Conservation (phyloP, 2,329 filamentous ascomycete genomes). For the Xylaria sp. region DNA sequence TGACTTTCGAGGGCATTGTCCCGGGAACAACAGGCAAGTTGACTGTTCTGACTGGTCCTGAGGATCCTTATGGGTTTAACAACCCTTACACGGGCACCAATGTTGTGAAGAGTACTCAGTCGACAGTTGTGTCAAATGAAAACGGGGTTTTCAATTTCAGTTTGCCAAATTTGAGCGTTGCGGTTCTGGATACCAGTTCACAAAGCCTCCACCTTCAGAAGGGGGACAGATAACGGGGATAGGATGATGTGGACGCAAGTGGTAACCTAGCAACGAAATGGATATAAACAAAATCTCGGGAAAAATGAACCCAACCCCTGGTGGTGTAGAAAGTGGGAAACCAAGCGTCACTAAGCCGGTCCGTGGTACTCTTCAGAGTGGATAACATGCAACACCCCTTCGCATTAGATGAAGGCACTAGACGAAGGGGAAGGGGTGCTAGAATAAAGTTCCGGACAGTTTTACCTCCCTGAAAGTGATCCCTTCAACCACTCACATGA, state of each 20-base stretch:
- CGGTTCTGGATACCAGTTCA: constrained; percentile 51
- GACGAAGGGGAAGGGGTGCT: too few relatives aligned
- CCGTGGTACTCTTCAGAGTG: too few relatives aligned
- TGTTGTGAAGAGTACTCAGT: constrained; percentile 49
- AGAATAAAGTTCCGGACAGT: too few relatives aligned
- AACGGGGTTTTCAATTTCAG: constrained; percentile 55
- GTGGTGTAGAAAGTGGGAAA: too few relatives aligned
- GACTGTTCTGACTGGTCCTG: constrained; percentile 48
- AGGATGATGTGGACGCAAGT: background rate
- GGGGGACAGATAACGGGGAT: background rate
- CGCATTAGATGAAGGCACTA: too few relatives aligned
- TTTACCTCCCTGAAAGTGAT: too few relatives aligned
- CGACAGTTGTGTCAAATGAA: constrained; percentile 44
- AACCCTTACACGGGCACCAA: constrained; percentile 49
- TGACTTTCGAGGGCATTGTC: constrained; percentile 49
- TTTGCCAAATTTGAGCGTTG: constrained; percentile 58
- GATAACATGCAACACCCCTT: too few relatives aligned
- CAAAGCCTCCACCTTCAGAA: constrained; percentile 5
- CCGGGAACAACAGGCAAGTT: constrained; percentile 45
- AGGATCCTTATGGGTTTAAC: constrained; percentile 48
- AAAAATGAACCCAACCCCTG: too few relatives aligned
- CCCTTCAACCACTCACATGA: too few relatives aligned
- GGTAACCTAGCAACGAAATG: background rate
- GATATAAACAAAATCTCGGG: background rate
- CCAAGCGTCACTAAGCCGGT: too few relatives aligned